These are phyloP conservation scores for Acanthamoeba lenticulata DNA, from an alignment of 208 protist species.

Conservation along the genomic window DNA sequence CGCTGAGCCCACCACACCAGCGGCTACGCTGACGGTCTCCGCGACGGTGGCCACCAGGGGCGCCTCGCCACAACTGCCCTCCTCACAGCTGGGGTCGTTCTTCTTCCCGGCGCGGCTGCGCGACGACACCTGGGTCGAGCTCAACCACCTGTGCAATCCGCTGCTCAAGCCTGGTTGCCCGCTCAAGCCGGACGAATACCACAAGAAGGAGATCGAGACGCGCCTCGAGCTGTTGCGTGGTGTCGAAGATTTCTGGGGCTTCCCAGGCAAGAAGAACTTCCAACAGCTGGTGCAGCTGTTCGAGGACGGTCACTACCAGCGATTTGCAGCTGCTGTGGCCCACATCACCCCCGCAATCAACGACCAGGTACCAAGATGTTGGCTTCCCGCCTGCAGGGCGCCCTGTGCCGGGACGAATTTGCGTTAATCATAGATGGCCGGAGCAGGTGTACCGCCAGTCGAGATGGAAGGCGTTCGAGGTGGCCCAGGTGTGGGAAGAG, in stretches of 20 bases:
- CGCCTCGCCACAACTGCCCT: not conserved
- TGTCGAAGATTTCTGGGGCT: constrained; percentile 41
- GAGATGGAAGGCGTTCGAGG: constrained; percentile 10
- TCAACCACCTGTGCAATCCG: not conserved
- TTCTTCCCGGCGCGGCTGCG: constrained; percentile 37
- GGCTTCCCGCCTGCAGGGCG: too few relatives aligned
- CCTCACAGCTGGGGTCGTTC: not conserved
- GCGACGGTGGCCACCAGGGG: not conserved
- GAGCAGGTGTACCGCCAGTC: constrained; percentile 6
- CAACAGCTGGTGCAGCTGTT: not conserved
- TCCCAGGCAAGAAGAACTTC: not conserved
- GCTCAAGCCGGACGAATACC: not conserved
- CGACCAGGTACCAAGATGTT: not conserved
- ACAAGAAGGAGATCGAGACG: not conserved
- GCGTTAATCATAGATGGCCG: not conserved
- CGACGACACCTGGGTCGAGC: constrained; percentile 51
- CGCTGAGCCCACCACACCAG: not conserved
- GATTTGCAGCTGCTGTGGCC: not conserved
- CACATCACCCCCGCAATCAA: constrained; percentile 16
- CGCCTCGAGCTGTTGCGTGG: not conserved
- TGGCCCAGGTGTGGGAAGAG: not conserved
- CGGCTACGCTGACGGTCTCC: not conserved
- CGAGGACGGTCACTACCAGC: constrained; percentile 7
- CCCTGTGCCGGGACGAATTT: too few relatives aligned
- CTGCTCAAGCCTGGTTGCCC: not conserved